These are phyloP conservation scores for Singerocomus inundabilis DNA, from an alignment of 1,284 basidiomycete genomes.

Conservation along the genomic window DNA sequence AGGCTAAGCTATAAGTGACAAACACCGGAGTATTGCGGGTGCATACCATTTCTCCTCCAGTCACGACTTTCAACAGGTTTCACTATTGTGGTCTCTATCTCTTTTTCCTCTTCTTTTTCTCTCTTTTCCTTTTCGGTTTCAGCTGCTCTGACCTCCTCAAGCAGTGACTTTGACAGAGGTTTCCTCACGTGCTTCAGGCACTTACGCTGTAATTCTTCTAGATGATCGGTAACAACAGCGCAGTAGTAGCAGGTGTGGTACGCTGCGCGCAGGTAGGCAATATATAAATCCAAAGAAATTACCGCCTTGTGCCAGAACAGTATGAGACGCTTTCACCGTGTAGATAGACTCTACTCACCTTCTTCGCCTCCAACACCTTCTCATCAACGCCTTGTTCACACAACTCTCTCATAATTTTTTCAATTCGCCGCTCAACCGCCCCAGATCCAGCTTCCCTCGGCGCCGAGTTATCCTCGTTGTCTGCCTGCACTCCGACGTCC, in stretches of 20 bases:
- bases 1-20: slow-evolving; percentile 14
- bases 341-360: slow-evolving; percentile 45
- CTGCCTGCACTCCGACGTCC: slow-evolving; percentile 40
- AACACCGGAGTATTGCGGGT: slow-evolving; percentile 4
- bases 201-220: slow-evolving; percentile 91
- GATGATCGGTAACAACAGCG: slow-evolving; percentile 84
- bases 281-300: slow-evolving; percentile 79
- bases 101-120: slow-evolving; percentile 38
- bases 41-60: slow-evolving; percentile 68
- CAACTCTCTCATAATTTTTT: slow-evolving; percentile 68
- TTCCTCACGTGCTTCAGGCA: slow-evolving; percentile 89
- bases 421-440: slow-evolving; percentile 72
- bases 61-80: slow-evolving; percentile 47
- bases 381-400: slow-evolving; percentile 65
- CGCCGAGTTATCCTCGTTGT: slow-evolving; percentile 54
- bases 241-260: slow-evolving; percentile 96
- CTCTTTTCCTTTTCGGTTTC: slow-evolving; percentile 41
- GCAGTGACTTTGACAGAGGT: slow-evolving; percentile 55
- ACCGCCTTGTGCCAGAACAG: slow-evolving; percentile 47
- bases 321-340: slow-evolving; percentile 21
- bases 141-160: slow-evolving; percentile 54
- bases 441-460: slow-evolving; percentile 61
- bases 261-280: slow-evolving; percentile 80
- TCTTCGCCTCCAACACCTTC: slow-evolving; percentile 61
- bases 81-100: slow-evolving; percentile 17